phyloP scores from a whole-genome alignment of 345 rosid genomes.

The Cardiospermum halicacabum region DNA sequence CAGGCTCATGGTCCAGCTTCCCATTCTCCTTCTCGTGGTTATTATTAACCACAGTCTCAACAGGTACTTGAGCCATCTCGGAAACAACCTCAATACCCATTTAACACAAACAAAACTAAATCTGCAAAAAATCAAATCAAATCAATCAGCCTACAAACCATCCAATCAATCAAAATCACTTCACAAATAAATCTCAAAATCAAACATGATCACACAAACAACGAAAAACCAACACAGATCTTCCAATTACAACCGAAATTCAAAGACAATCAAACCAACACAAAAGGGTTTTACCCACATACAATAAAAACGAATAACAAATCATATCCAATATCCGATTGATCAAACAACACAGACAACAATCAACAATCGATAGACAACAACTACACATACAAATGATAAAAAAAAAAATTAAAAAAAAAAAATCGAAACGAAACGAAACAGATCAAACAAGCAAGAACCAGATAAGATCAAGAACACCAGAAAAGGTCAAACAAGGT shows the following conservation, averaged over 20 bases:
- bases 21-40: slow-evolving; percentile 42
- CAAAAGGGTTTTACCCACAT: neutral
- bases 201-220: neutral
- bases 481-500: too few relatives aligned
- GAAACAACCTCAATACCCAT: slow-evolving; percentile 91
- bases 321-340: neutral
- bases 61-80: slow-evolving; percentile 60
- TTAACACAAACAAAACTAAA: slow-evolving; percentile 17
- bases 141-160: neutral
- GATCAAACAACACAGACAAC: too few relatives aligned
- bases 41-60: slow-evolving; percentile 32
- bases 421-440: neutral
- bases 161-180: neutral
- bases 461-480: too few relatives aligned
- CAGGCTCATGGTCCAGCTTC: slow-evolving; percentile 41
- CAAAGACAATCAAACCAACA: neutral
- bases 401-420: too few relatives aligned
- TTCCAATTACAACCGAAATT: neutral
- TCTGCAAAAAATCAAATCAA: neutral
- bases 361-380: too few relatives aligned
- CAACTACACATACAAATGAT: too few relatives aligned
- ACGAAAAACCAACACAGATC: slow-evolving; percentile 5
- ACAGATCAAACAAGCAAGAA: too few relatives aligned
- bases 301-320: neutral
- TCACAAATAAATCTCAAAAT: neutral